Evolutionary conservation across 2,329 filamentous ascomycete genomes (phyloP), one percentile per base, ranked within the genome.

Genomic region (Verticillium alfalfae): DNA sequence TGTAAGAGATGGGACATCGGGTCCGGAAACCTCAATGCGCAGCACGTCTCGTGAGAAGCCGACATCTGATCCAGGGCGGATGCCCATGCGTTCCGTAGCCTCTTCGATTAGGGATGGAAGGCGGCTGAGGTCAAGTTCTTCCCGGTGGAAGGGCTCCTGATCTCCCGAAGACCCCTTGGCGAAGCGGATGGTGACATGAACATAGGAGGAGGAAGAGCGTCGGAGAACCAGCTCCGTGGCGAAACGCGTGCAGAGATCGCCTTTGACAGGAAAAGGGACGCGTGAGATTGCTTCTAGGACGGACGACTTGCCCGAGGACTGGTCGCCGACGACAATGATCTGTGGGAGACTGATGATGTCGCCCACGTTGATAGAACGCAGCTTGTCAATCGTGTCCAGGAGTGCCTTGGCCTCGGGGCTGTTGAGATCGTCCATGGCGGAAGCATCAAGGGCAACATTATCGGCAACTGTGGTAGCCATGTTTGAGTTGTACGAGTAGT

Each of bases 221-320:
- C 85, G 80, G 4, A 89, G 76, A 13, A 86, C 76, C 22, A 89
- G 73, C 69, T 89, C 84, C 0, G 85, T 89, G 0, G 86, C 81
- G 63, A 89, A 89, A 0, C 84, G 78, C 0, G 87, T 89, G 70
- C 86, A 89, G 0, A 88, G 68, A 41, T 79, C 83, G 60, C 84
- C 82, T 31, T 85, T 83, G 9, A 78, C 74, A 0, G 86, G 86
- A 64, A 90, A 89, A 0, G 79, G 77, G 1, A 89, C 78, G 3
- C 84, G 80, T 0, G 86, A 87, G 45, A 90, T 84, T 1, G 85
- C 86, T 66, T 89, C 85, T 0, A 90, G 79, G 0, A 88, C 84
- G 0, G 85, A 88, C 61, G 83, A 87, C 69, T 90, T 90, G 3
- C 86, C 87, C 1, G 82, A 81, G 0, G 82, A 86, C 66, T 88